Evolutionary conservation across 306 rosid species (phyloP), one percentile per base, ranked within the genome.

Genomic region (Quercus agrifolia): DNA sequence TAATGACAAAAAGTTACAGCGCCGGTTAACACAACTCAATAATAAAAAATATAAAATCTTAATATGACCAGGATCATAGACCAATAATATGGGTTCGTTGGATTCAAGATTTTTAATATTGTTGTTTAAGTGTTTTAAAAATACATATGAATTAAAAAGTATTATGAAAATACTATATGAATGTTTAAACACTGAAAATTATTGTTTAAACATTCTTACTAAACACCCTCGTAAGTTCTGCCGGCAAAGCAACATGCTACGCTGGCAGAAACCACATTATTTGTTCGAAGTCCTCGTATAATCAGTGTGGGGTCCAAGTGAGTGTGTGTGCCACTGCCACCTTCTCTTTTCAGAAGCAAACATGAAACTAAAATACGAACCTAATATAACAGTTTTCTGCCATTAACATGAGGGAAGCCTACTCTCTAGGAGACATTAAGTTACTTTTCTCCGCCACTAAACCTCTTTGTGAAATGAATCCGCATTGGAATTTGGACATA

Each of bases 291-390:
- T 57, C 63, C 25, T 18, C 2, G 14, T 4, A 21, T 8, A 19
- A 57, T 7, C 8, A n/a, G 63, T 4, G 63, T 57, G 13, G 63
- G 62, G 63, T 57, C 62, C 63, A 57, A 57, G 63, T 20, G 5
- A 57, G 23, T 20, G 11, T 13, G 11, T 57, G 63, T 2, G 63
- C 63, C 14, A 57, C 46, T 41, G 46, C 46, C 46, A 8, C 8
- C 63, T 15, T 1, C 8, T 64, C 19, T 30, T 13, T 19, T n/a
- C 2, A 21, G 79, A 82, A 78, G 77, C 74, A 57, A 78, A 78
- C 88, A 67, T 68, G 71, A 79, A 78, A 46, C 86, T 74, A 64
- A 78, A 81, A 71, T 82, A 83, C 83, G 69, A 82, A 73, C 3
- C 46, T 73, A 27, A 27, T 21, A 19, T 4, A 30, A 66, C 59